Base-by-base conservation (phyloP, 1,284 basidiomycete species). In the Boletellus deceptivus region DNA sequence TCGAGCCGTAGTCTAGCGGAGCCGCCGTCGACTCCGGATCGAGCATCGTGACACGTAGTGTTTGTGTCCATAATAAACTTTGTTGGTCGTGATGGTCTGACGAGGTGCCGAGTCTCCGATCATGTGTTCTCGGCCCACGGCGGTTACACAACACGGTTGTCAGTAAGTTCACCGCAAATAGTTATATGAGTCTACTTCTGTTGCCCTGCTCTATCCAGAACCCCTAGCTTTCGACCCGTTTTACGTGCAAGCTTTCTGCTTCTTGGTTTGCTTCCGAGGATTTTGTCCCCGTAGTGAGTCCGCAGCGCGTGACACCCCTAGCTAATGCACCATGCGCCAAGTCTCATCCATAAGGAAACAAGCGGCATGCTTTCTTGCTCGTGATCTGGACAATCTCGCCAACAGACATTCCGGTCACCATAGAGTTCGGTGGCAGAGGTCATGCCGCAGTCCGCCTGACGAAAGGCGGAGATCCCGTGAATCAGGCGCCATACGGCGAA, bases 391-490 rank as follows among this genome's bases (percentile, higher is more conserved):
- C 38, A n/a, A 14, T 36, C 22, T 8, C 9, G 40, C 24, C 9
- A 39, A 35, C 45, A 24, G 37, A 22, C 31, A 17, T 33, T 43
- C 17, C 22, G 20, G 37, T 17, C 27, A 25, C 39, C 36, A 43
- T 16, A 37, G 16, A 25, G 17, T 43, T 37, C 31, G 55, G 38
- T 57, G 55, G 54, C 43, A 57, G 34, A 4, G 31, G 17, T 34
- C 17, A 36, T 45, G 33, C 49, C 45, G 18, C 36, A 42, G 5
- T 33, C 13, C 6, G 14, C 31, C 35, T 25, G 11, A 16, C 18
- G 17, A 17, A 31, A 24, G 16, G 31, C 35, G 39, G 25, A 1
- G 22, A 22, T 46, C 43, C n/a, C 35, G 18, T 50, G 43, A 6
- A 9, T 25, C 29, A 20, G 7, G n/a, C 3, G 29, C 40, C 47